phyloP scores from a whole-genome alignment of 192 early-diverging fungal species.

The Thamnidium elegans region DNA sequence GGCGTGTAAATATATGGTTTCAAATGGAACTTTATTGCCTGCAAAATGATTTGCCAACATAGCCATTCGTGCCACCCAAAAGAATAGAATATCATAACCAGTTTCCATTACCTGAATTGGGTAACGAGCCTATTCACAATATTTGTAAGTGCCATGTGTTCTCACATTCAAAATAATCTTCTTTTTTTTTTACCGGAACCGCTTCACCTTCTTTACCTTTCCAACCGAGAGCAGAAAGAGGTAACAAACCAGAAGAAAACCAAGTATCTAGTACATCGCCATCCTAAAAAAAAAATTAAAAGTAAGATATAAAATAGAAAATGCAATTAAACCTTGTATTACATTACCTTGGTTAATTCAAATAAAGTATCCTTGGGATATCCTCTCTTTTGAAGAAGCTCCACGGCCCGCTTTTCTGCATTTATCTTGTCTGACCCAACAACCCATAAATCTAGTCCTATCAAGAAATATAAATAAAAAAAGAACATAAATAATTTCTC shows the following conservation, averaged over 20 bases:
- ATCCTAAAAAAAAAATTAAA: conserved; percentile 64
- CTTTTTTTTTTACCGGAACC: conserved; percentile 39
- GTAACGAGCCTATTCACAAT: conserved; percentile 53
- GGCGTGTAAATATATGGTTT: conserved; percentile 86
- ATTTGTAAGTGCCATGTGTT: too few relatives aligned
- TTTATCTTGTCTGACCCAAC: conserved; percentile 55
- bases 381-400: conserved; percentile 43
- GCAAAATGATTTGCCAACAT: conserved; percentile 91
- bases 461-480: background rate
- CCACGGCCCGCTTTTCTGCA: conserved; percentile 52
- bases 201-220: conserved; percentile 26
- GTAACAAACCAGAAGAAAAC: conserved; percentile 94
- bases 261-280: conserved; percentile 97
- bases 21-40: conserved; percentile 72
- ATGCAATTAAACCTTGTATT: background rate
- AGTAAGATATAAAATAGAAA: background rate
- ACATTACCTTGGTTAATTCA: conserved; percentile 27
- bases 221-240: conserved; percentile 68
- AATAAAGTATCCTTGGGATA: conserved; percentile 38
- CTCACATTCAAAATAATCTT: background rate
- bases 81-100: conserved; percentile 96
- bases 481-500: background rate
- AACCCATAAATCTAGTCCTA: conserved; percentile 58
- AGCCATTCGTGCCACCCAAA: conserved; percentile 97
- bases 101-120: conserved; percentile 88